Evolutionary conservation across 2,329 filamentous ascomycete genomes (phyloP), one percentile per base, ranked within the genome.

Genomic region (Penicillium sp.): DNA sequence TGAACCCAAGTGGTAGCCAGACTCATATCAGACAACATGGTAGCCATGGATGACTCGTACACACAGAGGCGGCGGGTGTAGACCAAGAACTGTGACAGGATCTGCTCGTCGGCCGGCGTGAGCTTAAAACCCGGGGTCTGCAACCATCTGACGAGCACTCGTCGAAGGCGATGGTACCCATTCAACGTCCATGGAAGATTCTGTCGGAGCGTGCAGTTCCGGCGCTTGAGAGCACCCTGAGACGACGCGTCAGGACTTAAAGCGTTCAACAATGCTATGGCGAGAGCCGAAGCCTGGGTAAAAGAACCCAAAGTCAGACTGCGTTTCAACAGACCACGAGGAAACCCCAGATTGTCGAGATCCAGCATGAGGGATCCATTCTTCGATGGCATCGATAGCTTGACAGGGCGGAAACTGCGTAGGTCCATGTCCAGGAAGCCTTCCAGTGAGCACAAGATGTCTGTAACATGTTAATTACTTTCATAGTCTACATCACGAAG

Each of bases 381-480:
- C 30, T 58, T 57, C 3, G 66, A 60, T 3, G 76, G 76, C 56
- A 78, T 56, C 38, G 61, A 67, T 25, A 74, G 35, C 16, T 60
- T 67, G 33, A 51, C 37, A 19, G 46, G 33, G 35, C 46, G 60
- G 22, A 59, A 28, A 30, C 59, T 57, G 30, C 49, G 62, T 28
- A 54, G 49, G 13, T 55, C 59, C 19, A 58, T 62, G 38, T 55
- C 30, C 45, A 74, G 65, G 2, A 68, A 57, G 37, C 61, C 62
- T 59, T 83, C 80, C 42, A 84, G 65, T 16, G 77, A 75, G 57
- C 67, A 67, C 14, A 84, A 56, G 14, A 83, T 76, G 65, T 81
- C 84, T 85, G 65, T 38, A 55, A 48, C 38, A 35, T 16, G 61
- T 74, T 62, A 72, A 68, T 60, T 22, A 19, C 33, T 25, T 38